Percentiles rank a stretch among this genome's conserved stretches.
phyloP scores from a whole-genome alignment of 2,329 filamentous ascomycete genomes.

The Alternaria sp. region DNA sequence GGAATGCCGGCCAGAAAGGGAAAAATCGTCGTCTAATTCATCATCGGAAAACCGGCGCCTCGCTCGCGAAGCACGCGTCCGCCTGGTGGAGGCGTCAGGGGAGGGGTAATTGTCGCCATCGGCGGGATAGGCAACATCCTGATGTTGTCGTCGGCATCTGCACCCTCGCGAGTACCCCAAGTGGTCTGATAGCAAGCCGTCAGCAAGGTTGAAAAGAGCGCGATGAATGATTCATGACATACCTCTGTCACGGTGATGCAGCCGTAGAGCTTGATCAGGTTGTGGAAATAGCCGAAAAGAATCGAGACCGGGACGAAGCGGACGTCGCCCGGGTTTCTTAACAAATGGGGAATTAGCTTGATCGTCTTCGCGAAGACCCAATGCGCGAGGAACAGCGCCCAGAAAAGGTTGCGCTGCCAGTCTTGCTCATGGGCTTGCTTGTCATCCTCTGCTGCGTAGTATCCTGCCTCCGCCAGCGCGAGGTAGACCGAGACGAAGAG shows the following conservation, averaged over 20 bases:
- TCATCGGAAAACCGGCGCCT: conserved; percentile 34
- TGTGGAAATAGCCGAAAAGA: conserved; percentile 90
- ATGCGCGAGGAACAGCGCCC: conserved; percentile 47
- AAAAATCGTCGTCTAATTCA: conserved; percentile 33
- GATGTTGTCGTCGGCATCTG: conserved; percentile 71
- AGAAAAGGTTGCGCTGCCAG: conserved; percentile 37
- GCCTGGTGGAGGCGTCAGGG: conserved; percentile 41
- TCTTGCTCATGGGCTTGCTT: conserved; percentile 19
- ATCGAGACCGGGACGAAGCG: conserved; percentile 83
- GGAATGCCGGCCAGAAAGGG: conserved; percentile 34
- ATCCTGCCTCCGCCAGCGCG: conserved; percentile 40
- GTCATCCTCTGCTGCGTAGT: conserved; percentile 29
- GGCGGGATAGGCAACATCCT: conserved; percentile 47
- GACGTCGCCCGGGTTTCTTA: conserved; percentile 81
- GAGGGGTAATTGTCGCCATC: conserved; percentile 43
- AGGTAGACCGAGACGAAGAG: conserved; percentile 41
- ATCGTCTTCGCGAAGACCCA: conserved; percentile 84
- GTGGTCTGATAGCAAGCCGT: conserved; percentile 69
- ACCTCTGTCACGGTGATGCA: conserved; percentile 68
- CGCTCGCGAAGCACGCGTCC: conserved; percentile 46
- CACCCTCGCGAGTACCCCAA: conserved; percentile 92
- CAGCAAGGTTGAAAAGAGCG: conserved; percentile 18
- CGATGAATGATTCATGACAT: conserved; percentile 30
- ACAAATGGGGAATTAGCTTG: conserved; percentile 86
- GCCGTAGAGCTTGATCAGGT: conserved; percentile 89